Base-by-base conservation (phyloP, 352 stramenopile genomes). In the Saprolegnia parasitica region DNA sequence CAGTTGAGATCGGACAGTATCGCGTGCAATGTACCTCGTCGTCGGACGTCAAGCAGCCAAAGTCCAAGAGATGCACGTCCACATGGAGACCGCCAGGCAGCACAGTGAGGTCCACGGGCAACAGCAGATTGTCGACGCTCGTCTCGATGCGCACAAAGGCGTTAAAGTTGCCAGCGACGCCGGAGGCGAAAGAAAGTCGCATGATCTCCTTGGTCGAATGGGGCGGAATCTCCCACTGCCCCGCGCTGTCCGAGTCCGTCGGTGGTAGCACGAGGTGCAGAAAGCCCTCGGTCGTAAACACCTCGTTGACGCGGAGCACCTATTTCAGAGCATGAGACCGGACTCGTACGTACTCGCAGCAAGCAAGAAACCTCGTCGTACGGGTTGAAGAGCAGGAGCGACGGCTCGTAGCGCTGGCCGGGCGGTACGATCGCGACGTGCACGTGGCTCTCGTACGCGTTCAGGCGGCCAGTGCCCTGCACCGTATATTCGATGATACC, bases 251-350 rank as follows among this genome's bases (percentile, higher is more conserved):
- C 10, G 32, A 23, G 39, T 56, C 32, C 4, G 21, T 50, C 45
- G 47, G 20, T 5, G 61, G 61, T 4, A 67, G 18, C 50, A 18
- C 24, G 46, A 71, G 15, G 56, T 71, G 64, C 18, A 71, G 23
- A 23, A 71, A 71, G 6, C 49, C 64, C 45, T 71, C 64, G 8
- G 64, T 71, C 13, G 64, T 47, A 26, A 71, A 71, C 9, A 71
- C 32, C 32, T 71, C 64, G 5, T 57, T 71, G 40, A 71, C 49
- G 52, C 49, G 35, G n/a, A 71, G 40, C n/a, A 35, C 9, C 56
- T 71, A 62, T 18, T 29, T 4, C 24, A 40, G 10, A 18, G 26
- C 11, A 3, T 61, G 21, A 61, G 21, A 23, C 32, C 6, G 3
- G 5, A 6, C 21, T 5, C 54, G 23, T 35, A n/a, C 8, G 24